Evolutionary conservation across 2,329 filamentous ascomycete species (phyloP).

Genomic region (Trichoderma brevicompactum): DNA sequence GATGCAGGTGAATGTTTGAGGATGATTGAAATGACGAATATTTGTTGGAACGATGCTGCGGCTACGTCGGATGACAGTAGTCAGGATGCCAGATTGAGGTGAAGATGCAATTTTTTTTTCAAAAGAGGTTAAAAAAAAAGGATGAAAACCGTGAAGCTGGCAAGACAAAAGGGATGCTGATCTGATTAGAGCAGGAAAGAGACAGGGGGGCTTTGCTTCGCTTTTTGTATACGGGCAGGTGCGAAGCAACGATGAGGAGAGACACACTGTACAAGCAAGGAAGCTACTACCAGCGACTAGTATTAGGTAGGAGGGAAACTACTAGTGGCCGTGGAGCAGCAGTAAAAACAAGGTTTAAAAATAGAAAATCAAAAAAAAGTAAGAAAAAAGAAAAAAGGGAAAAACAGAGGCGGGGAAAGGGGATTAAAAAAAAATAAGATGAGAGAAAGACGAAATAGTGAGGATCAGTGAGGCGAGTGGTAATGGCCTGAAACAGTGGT

Average conservation of each 20-base stretch:
- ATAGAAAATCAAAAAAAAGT: neutral
- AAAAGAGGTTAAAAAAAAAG: neutral
- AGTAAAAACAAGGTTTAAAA: neutral
- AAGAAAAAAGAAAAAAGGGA: neutral
- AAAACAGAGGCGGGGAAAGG: neutral
- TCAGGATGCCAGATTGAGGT: neutral
- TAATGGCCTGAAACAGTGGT: conserved; percentile 23
- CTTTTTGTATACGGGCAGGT: conserved; percentile 14
- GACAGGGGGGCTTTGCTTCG: conserved; percentile 9
- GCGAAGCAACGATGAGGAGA: neutral
- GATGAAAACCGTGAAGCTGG: neutral
- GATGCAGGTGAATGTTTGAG: conserved; percentile 6
- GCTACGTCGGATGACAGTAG: neutral
- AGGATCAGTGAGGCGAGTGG: conserved; percentile 11
- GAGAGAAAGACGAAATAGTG: neutral
- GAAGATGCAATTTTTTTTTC: neutral
- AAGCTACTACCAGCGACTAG: conserved; percentile 3
- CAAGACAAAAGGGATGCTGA: neutral
- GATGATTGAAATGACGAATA: too few relatives aligned
- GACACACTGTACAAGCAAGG: neutral
- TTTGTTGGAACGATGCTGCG: neutral
- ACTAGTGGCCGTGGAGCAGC: neutral
- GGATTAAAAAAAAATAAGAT: neutral
- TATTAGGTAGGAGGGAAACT: neutral
- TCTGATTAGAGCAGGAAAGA: neutral